A percentile compares a stretch with the other conserved stretches of the same genome.
Conservation (phyloP, 768 basidiomycete species). For the Tubosaeta brunneosetosa region DNA sequence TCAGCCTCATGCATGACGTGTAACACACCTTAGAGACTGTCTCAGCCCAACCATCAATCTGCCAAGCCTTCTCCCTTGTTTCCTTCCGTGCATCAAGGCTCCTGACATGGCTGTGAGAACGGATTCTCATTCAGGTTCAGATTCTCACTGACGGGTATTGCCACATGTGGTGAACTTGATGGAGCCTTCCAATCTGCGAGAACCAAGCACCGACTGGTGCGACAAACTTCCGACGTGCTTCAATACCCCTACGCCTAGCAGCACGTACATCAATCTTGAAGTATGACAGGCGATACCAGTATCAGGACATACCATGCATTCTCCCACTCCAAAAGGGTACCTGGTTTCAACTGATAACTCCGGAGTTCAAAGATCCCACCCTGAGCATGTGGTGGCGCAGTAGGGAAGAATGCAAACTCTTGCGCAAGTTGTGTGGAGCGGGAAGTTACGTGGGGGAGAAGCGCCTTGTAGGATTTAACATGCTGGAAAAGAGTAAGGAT, state of each 20-base stretch:
- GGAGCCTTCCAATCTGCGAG: conserved; percentile 77
- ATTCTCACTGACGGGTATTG: conserved; percentile 74
- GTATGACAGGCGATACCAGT: neutral
- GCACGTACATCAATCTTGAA: conserved; percentile 4
- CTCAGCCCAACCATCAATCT: conserved; percentile 92
- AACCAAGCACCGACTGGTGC: conserved; percentile 91
- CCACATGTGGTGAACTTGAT: conserved; percentile 96
- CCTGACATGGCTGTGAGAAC: conserved; percentile 33
- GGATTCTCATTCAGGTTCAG: conserved; percentile 1
- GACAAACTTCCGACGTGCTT: conserved; percentile 85
- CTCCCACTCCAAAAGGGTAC: conserved; percentile 93
- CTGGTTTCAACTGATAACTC: conserved; percentile 83
- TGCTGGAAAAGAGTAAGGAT: conserved; percentile 41
- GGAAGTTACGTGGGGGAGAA: conserved; percentile 72
- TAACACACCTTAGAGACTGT: conserved; percentile 77
- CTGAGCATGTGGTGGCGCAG: conserved; percentile 76
- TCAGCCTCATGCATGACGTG: conserved; percentile 11
- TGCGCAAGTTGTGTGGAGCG: conserved; percentile 78
- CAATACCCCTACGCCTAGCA: conserved; percentile 84
- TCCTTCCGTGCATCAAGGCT: conserved; percentile 78
- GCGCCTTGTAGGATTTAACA: conserved; percentile 57
- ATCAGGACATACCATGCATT: conserved; percentile 63
- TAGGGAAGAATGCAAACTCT: conserved; percentile 95
- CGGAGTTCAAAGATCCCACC: conserved; percentile 95
- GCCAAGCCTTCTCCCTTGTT: conserved; percentile 86